Evolutionary conservation across 257 asterid species (phyloP), one percentile per base, ranked within the genome.

Genomic region (Plantago ovata): DNA sequence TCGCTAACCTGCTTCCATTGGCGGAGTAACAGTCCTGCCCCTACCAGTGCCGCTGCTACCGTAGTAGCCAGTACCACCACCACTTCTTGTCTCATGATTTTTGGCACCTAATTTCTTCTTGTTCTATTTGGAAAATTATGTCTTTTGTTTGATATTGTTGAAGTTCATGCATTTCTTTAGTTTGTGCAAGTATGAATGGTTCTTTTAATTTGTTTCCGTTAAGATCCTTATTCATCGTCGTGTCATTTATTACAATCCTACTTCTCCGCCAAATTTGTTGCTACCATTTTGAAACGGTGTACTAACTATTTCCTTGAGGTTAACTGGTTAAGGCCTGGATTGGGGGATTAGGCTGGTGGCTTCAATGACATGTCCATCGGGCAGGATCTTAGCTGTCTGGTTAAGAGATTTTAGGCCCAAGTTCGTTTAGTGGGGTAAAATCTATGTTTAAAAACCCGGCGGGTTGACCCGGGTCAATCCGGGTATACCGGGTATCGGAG

Each of bases 1-100:
- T 81, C 80, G 32, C 70, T 75, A 38, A 68, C 83, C 52, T 63
- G 66, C 68, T 60, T 70, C 81, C 79, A 81, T 3, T 74, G 75
- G 59, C 77, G 56, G 52, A 77, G 61, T 18, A 81, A 43, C 20
- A 72, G 3, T 14, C 76, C 78, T 23, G 50, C 67, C 19, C 80
- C 85, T 4, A 76, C 78, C 16, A 69, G 78, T 6, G 84, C 52
- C 0, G 81, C 71, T 0, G 70, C 79, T 18, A 82, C 67, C 4
- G 87, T 66, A n/a, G 73, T 61, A 3, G 77, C 70, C 4, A 69
- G 79, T 24, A 61, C 71, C 22, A 56, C 82, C 64, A 74, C 68
- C 67, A 65, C 84, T 28, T 67, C 76, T 66, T 78, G 81, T 71
- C 49, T 81, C 95, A 83, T 81, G 40, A 38, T 53, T 43, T 18